Evolutionary conservation across 2,329 filamentous ascomycete species (phyloP), one percentile per base, ranked within the genome.

Genomic region (Aureobasidium sp.): DNA sequence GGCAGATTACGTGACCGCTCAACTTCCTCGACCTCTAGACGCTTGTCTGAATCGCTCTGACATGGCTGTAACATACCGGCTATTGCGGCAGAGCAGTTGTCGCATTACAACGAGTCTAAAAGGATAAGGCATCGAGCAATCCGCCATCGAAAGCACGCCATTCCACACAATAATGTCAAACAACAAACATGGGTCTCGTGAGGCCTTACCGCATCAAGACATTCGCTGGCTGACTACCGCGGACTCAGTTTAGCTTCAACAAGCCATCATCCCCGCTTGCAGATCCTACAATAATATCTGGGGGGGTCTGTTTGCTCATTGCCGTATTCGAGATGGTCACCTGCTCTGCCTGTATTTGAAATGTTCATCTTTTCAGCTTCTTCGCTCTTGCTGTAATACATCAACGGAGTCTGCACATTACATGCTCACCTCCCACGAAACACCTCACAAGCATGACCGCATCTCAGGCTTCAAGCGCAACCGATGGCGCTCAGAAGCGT

Each of bases 401-500:
- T 17, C 8, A 43, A 17, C 23, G 4, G 21, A 47, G 27, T 47
- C 10, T 33, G 15, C 17, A 35, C 27, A 7, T 63, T 66, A 60
- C 38, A 68, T 69, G 65, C 64, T 67, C 29, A 63, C 65, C 47
- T 62, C 46, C 46, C 33, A 17, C 23, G 40, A 57, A 47, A 49
- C 50, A 50, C 42, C 42, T 43, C 60, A 61, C 60, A 67, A 65
- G 64, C 67, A 69, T 70, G 68, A 65, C 60, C 66, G 66, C 61
- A 61, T 67, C 65, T 65, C 60, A 67, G 66, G 65, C 61, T 68
- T 67, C 67, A 66, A 68, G 60, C 65, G 66, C 42, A 67, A 67
- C 64, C 63, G 67, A 60, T 68, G 67, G 67, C 63, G 62, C 58
- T 38, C 51, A 61, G 45, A 78, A 78, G 69, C 77, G 79, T 42